Evolutionary conservation across 305 asterid genomes (phyloP).

Genomic region (Solanum hybrid): DNA sequence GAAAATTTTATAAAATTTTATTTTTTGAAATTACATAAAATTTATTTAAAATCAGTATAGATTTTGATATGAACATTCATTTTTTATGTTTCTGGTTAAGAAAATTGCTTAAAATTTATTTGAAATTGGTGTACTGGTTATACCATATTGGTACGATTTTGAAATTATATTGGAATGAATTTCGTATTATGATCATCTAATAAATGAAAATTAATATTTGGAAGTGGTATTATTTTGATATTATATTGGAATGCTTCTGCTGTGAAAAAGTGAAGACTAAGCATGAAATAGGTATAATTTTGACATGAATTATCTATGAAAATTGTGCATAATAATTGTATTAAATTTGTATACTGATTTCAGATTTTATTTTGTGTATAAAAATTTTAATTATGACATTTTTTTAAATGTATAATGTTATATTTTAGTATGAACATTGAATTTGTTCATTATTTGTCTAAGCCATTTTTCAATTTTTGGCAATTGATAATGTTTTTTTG

Average conservation of each 20-base stretch:
- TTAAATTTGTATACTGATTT: not conserved
- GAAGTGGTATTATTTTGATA: not conserved
- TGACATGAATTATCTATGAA: not conserved
- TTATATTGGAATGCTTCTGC: not conserved
- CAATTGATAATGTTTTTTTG: too few relatives aligned
- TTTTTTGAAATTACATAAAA: not conserved
- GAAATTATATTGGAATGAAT: not conserved
- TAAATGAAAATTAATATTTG: too few relatives aligned
- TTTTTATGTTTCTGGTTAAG: not conserved
- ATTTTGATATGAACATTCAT: not conserved
- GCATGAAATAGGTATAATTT: not conserved
- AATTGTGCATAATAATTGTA: not conserved
- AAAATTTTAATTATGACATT: not conserved
- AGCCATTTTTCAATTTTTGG: not conserved
- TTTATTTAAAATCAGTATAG: not conserved
- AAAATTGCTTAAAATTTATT: not conserved
- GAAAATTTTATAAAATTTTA: too few relatives aligned
- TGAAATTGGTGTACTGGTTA: too few relatives aligned
- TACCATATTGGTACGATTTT: not conserved
- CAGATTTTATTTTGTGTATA: not conserved
- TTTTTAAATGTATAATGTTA: too few relatives aligned
- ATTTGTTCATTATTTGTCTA: not conserved
- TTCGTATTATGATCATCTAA: not conserved
- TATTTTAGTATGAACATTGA: not conserved
- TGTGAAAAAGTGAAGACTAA: not conserved